These are phyloP conservation scores for Claviceps capensis DNA, from an alignment of 2,329 filamentous ascomycete genomes.

Conservation along the genomic window DNA sequence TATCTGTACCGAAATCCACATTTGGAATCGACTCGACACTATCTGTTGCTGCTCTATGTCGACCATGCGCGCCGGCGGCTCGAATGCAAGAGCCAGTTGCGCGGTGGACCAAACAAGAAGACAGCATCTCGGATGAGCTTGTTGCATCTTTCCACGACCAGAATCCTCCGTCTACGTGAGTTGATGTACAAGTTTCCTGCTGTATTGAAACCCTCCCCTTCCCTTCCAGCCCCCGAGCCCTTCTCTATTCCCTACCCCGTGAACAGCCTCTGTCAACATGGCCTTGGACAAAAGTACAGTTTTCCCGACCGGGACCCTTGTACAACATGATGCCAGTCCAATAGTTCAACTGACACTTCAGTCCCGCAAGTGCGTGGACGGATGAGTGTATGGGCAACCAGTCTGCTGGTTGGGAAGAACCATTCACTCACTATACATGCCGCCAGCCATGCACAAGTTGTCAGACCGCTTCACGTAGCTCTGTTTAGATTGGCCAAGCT, in stretches of 20 bases:
- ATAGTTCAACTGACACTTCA: background rate
- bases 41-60: background rate
- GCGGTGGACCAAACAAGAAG: slow-evolving; percentile 1
- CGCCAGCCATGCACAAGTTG: background rate
- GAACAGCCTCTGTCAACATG: no score
- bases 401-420: background rate
- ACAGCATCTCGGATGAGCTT: background rate
- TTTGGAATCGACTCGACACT: slow-evolving; percentile 1
- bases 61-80: background rate
- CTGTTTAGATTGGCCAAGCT: background rate
- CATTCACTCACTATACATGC: background rate
- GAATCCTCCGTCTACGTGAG: slow-evolving; percentile 4
- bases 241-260: background rate
- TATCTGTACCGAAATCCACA: background rate
- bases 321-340: background rate
- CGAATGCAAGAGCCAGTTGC: slow-evolving; percentile 1
- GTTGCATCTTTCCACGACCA: background rate
- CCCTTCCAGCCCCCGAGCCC: background rate
- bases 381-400: background rate
- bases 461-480: background rate
- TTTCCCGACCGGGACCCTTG: background rate
- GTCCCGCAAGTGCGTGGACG: background rate
- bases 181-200: background rate
- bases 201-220: background rate
- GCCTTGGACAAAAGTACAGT: no score